These are phyloP conservation scores for Cyclaneusma minus DNA, from an alignment of 2,329 filamentous ascomycete species.

Conservation along the genomic window DNA sequence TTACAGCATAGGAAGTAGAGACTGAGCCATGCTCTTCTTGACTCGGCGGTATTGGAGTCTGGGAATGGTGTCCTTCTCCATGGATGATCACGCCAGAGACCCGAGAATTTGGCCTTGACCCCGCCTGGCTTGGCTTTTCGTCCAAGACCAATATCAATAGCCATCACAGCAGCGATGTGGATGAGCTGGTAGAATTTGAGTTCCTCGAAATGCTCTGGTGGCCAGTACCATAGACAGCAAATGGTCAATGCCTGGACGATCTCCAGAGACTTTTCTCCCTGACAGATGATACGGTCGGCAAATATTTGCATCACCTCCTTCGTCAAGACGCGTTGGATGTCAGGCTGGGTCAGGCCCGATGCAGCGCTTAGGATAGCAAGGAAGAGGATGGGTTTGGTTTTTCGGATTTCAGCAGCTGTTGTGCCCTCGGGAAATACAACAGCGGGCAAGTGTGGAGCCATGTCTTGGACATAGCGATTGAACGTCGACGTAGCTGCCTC, in stretches of 20 bases:
- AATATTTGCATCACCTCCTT: slow-evolving; percentile 31
- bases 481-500: slow-evolving; percentile 40
- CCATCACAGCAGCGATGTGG: slow-evolving; percentile 34
- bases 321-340: slow-evolving; percentile 26
- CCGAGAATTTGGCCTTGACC: slow-evolving; percentile 21
- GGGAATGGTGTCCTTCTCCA: slow-evolving; percentile 24
- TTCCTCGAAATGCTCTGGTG: slow-evolving; percentile 28
- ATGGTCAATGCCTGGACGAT: slow-evolving; percentile 32
- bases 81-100: slow-evolving; percentile 22
- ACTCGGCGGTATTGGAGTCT: slow-evolving; percentile 18
- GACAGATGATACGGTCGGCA: slow-evolving; percentile 29
- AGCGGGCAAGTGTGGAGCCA: slow-evolving; percentile 44
- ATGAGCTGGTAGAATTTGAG: slow-evolving; percentile 35
- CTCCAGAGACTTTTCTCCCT: slow-evolving; percentile 33
- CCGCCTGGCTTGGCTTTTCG: slow-evolving; percentile 13
- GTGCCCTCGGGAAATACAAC: slow-evolving; percentile 41
- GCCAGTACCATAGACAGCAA: slow-evolving; percentile 32
- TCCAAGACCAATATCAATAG: slow-evolving; percentile 20
- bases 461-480: slow-evolving; percentile 39
- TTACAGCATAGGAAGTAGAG: slow-evolving; percentile 22
- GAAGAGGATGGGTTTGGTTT: slow-evolving; percentile 49
- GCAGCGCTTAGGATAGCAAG: slow-evolving; percentile 50
- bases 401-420: slow-evolving; percentile 38
- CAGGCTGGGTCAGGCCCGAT: slow-evolving; percentile 35
- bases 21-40: slow-evolving; percentile 19